phyloP scores from a whole-genome alignment of 2,329 filamentous ascomycete genomes.

The Xylaria sp. region DNA sequence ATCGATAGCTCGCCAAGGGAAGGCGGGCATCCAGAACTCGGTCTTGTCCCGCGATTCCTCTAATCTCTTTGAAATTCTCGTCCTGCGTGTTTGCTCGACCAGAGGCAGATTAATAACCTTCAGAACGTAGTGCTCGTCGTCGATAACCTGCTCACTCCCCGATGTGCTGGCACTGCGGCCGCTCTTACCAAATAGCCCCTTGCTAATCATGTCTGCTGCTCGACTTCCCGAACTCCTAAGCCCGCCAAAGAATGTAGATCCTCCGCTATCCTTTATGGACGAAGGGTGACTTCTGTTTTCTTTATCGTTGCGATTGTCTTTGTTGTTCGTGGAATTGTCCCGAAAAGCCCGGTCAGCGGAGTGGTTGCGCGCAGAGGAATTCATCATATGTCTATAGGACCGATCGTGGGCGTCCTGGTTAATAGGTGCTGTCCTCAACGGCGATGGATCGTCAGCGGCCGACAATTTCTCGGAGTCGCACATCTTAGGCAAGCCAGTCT shows the following conservation, averaged over 20 bases:
- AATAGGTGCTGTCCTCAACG: constrained; percentile 57
- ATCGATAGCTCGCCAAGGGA: constrained; percentile 93
- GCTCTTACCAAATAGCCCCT: constrained; percentile 76
- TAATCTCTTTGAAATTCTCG: constrained; percentile 82
- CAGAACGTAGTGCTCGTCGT: constrained; percentile 77
- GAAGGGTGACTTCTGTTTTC: constrained; percentile 47
- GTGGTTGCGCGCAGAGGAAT: constrained; percentile 59
- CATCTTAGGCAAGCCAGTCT: constrained; percentile 30
- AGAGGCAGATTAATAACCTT: constrained; percentile 82
- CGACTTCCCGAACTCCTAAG: constrained; percentile 67
- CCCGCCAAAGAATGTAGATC: constrained; percentile 63
- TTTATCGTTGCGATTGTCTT: constrained; percentile 43
- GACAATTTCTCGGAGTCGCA: constrained; percentile 36
- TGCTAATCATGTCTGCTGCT: constrained; percentile 75
- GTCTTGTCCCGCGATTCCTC: constrained; percentile 91
- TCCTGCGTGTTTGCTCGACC: constrained; percentile 82
- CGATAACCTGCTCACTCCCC: constrained; percentile 60
- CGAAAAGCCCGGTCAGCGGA: constrained; percentile 62
- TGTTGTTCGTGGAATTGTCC: constrained; percentile 39
- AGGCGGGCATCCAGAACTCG: constrained; percentile 96
- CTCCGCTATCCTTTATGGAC: constrained; percentile 56
- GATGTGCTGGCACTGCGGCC: constrained; percentile 64
- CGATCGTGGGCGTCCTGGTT: constrained; percentile 53
- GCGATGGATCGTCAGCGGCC: constrained; percentile 36
- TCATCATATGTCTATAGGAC: constrained; percentile 63